A percentile compares a stretch with the other conserved stretches of the same genome.
These are phyloP conservation scores for Candida insectalens DNA, from an alignment of 805 yeast genomes.

Conservation along the genomic window DNA sequence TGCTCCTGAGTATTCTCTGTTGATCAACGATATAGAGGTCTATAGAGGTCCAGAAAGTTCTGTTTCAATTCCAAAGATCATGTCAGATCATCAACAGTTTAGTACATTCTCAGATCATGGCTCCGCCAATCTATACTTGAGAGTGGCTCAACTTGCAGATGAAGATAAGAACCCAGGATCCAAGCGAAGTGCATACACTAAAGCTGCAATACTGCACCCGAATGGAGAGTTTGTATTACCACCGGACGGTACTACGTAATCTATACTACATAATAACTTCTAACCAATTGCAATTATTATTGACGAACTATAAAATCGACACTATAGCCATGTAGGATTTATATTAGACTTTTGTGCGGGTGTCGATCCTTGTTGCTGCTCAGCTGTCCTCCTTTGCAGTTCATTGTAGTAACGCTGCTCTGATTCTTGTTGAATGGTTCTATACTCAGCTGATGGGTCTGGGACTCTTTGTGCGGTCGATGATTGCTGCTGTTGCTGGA, in stretches of 20 bases:
- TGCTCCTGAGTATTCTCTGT: constrained; percentile 46
- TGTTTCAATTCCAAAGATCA: constrained; percentile 31
- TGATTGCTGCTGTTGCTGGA: constrained; percentile 21
- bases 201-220: constrained; percentile 26
- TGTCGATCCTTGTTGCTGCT: constrained; percentile 3
- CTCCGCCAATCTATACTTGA: constrained; percentile 35
- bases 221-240: constrained; percentile 1
- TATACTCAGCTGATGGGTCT: constrained; percentile 19
- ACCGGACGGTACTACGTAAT: neutral
- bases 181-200: constrained; percentile 50
- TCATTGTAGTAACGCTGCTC: constrained; percentile 1
- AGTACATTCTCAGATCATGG: constrained; percentile 22
- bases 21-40: constrained; percentile 73
- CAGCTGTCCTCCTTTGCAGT: constrained; percentile 5
- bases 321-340: constrained; percentile 22
- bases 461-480: constrained; percentile 11
- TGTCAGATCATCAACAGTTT: constrained; percentile 21
- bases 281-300: too few species aligned
- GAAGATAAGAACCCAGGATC: constrained; percentile 16
- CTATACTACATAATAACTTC: neutral
- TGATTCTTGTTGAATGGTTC: constrained; percentile 13
- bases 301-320: too few species aligned
- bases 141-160: constrained; percentile 35
- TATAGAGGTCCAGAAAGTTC: constrained; percentile 46
- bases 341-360: constrained; percentile 11